Evolutionary conservation across 805 yeast genomes (phyloP), one percentile per base, ranked within the genome.

Genomic region (Clavispora asparagi): DNA sequence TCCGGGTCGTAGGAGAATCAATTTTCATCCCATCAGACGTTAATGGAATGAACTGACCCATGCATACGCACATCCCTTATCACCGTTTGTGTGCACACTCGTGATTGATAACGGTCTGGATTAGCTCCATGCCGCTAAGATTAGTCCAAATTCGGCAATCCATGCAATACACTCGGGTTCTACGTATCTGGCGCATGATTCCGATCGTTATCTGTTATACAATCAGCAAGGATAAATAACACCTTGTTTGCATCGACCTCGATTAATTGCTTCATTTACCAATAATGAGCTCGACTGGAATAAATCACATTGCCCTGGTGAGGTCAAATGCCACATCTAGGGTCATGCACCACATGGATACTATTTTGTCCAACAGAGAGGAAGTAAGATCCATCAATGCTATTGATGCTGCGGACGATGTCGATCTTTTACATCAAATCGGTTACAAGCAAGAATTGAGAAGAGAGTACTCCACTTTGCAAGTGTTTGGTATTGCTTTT

Each of bases 241-340:
- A 7, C 19, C 16, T 1, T 14, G 1, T n/a, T 13, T 9, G 17
- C 17, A 3, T 31, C 3, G 8, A 29, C 16, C 2, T 14, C 7
- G 35, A 10, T n/a, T n/a, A n/a, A n/a, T 9, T 13, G 13, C 14
- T 12, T 14, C n/a, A 14, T 7, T 11, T 7, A 11, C 23, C 8
- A 33, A 16, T 10, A 9, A 33, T 33, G 37, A 32, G 35, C 19
- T 33, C 29, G 7, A 25, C 4, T 69, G 16, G 13, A 16, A 17
- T 33, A 6, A 9, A 11, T 12, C 37, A 33, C 25, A 39, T 41
- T 13, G 25, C 44, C 25, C 30, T 23, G 27, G 39, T 25, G 27
- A 13, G 39, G 14, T 41, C 44, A 3, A 33, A 19, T 17, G 31
- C 39, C 9, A 33, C 44, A 6, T 31, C 32, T 10, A 25, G 16